Evolutionary conservation across 2,329 filamentous ascomycete species (phyloP), one percentile per base, ranked within the genome.

Genomic region (Nigrograna mackinnonii): DNA sequence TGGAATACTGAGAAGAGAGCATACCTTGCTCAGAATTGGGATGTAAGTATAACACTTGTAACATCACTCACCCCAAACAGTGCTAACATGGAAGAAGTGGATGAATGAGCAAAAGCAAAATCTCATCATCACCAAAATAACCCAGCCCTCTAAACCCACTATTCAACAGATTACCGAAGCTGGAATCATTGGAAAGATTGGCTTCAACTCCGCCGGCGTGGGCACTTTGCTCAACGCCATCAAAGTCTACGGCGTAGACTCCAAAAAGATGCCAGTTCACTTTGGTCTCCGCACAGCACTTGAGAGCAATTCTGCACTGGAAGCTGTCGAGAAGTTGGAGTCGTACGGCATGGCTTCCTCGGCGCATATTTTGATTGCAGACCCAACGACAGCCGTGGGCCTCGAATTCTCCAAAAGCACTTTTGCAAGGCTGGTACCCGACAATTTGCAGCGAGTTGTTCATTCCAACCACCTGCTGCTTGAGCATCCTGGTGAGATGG

Each of bases 111-210:
- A 84, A 43, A 72, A 71, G 16, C 50, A 63, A 9, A 80, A 81
- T 47, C 64, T 82, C 0, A 59, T 82, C 35, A 52, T 75, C 22
- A 70, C 75, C 14, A 71, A 71, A 26, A 75, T 81, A 36, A 56
- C 60, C 1, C 73, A 76, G 35, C 47, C 57, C 1, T 54, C 47
- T 5, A 74, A 74, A 20, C 79, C 79, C 0, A 66, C 66, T 2
- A 75, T 83, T 43, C 62, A 75, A 13, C 81, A 80, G 68, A 69
- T 84, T 17, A 84, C 80, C 0, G 82, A 84, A 55, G 79, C 76
- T 0, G 81, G 82, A 12, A 74, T 84, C 17, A 76, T 86, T 22
- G 83, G 82, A 12, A 87, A 87, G 61, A 85, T 86, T 17, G 84
- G 84, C 0, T 70, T 86, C 50, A 87, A 87, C 54, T 69, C 67